Evolutionary conservation across 148 eudicot species (phyloP).

Genomic region (Nepenthes mirabilis): DNA sequence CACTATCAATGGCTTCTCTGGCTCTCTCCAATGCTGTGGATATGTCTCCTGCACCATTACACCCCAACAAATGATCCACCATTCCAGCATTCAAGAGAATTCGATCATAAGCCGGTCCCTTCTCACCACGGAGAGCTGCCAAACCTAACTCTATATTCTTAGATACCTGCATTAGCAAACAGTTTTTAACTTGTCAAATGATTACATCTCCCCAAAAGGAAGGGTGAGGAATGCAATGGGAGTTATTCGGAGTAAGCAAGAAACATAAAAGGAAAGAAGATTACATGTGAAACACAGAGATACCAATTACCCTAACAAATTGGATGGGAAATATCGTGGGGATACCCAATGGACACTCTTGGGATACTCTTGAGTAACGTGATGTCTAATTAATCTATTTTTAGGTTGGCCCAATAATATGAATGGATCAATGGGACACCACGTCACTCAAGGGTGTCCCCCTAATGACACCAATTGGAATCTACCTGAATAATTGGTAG

Average conservation of each 20-base stretch:
- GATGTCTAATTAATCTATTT: no score
- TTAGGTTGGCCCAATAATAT: no score
- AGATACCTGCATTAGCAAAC: constrained; percentile 34
- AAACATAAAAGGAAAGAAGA: not conserved
- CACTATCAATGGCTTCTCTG: constrained; percentile 89
- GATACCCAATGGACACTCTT: no score
- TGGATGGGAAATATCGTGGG: no score
- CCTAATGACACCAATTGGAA: no score
- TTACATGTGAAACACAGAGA: no score
- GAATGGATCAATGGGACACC: no score
- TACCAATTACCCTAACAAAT: no score
- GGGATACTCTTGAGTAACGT: no score
- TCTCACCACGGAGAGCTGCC: constrained; percentile 82
- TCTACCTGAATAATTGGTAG: no score
- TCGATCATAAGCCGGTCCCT: constrained; percentile 92
- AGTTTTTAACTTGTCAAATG: not conserved
- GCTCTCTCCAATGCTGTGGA: constrained; percentile 68
- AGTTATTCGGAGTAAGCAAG: not conserved
- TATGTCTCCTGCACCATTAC: constrained; percentile 75
- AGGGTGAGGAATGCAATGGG: not conserved
- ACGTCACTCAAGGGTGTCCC: no score
- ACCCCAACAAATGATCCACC: constrained; percentile 89
- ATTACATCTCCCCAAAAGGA: no score
- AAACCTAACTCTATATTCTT: constrained; percentile 86
- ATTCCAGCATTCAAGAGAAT: constrained; percentile 76